Evolutionary conservation across 1,284 basidiomycete genomes (phyloP).

Genomic region (Microbotryomycetes sp.): DNA sequence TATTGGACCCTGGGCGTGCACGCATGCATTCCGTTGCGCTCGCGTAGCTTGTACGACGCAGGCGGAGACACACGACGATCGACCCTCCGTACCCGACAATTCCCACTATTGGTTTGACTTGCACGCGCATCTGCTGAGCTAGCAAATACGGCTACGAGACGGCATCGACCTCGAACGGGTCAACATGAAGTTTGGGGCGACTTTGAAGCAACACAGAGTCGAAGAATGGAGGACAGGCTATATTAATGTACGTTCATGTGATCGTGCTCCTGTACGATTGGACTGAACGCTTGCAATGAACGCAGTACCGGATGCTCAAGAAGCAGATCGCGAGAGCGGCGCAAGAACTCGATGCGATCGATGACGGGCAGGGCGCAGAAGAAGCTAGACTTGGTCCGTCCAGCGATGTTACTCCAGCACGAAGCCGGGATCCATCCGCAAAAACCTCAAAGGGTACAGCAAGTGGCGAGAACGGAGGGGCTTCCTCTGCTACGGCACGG

Average conservation of each 20-base stretch:
- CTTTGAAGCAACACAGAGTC: neutral
- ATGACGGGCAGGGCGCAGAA: constrained; percentile 1
- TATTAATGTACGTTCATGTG: constrained; percentile 15
- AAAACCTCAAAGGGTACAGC: neutral
- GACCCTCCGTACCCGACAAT: too few species aligned
- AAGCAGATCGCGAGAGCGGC: constrained; percentile 24
- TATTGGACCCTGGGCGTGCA: too few species aligned
- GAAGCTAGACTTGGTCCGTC: neutral
- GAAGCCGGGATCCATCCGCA: neutral
- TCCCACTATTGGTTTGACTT: too few species aligned
- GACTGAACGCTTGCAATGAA: neutral
- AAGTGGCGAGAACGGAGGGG: neutral
- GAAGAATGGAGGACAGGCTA: constrained; percentile 26
- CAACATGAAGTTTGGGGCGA: neutral
- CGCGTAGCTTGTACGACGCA: too few species aligned
- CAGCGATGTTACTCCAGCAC: too few species aligned
- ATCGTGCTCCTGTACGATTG: neutral
- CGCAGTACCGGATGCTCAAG: constrained; percentile 27
- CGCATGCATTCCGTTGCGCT: too few species aligned
- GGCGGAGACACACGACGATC: too few species aligned
- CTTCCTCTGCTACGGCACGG: neutral
- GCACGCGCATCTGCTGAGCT: too few species aligned
- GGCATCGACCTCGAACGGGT: too few species aligned
- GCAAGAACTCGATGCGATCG: constrained; percentile 15
- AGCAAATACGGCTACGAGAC: too few species aligned